Base-by-base conservation (phyloP, 108 stramenopile species). In the Seminavis robusta region DNA sequence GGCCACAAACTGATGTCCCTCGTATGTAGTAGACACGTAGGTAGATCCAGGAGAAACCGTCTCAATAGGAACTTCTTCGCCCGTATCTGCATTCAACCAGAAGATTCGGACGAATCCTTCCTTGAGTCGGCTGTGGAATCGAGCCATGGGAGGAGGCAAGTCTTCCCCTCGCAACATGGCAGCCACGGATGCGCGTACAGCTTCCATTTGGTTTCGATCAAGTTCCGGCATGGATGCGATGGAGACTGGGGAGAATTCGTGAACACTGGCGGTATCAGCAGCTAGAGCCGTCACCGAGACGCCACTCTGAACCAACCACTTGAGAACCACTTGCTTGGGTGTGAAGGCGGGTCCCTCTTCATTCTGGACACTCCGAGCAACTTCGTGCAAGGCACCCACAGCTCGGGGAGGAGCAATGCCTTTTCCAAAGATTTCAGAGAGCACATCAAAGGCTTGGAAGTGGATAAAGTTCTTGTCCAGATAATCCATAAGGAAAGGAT, bases 381-480 rank as follows among this genome's bases (percentile, higher is more conserved):
- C 55, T 3, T 46, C 40, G 25, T 56, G 25, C 1, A 77, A 45
- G 26, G 65, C 56, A 31, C 61, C 65, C 33, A 51, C 67, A 17
- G 63, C 76, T 26, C 56, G 51, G 36, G 69, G 76, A 15, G 76
- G 61, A 3, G 27, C 10, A 1, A 31, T 24, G 10, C 49, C 47
- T 4, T 63, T 46, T 10, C 33, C 29, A 7, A 71, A 23, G 16
- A 83, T 73, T 8, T 84, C 77, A 33, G 77, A 58, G 59, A 93
- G 79, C 2, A 87, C 79, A 23, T 85, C 71, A 69, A 79, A 88
- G 8, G 79, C 82, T 39, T 78, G 69, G 9, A 90, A 65, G 41
- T 80, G 69, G 19, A 90, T 84, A 9, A 64, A 32, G 42, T 81
- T 50, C 16, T 74, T 73, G 44, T 72, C 36, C 15, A 80, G 51